Conservation (phyloP, 2,329 filamentous ascomycete species). For the Sarocladium oryzae region DNA sequence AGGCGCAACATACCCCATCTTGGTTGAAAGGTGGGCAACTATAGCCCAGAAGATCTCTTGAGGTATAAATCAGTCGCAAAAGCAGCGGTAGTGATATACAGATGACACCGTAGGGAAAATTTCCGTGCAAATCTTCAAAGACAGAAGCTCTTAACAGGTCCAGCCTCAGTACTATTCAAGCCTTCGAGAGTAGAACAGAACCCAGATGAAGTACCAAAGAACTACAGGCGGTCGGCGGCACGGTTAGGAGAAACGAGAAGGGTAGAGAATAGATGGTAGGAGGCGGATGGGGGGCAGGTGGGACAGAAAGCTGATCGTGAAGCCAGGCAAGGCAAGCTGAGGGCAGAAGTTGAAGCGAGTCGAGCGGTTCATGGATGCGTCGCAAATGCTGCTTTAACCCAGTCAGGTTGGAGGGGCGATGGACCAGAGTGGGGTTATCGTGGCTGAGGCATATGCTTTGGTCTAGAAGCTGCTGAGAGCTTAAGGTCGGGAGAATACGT, state of each 20-base stretch:
- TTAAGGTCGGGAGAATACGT: no score
- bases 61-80: not conserved
- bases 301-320: not conserved
- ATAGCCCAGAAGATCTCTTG: not conserved
- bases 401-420: slow-evolving; percentile 4
- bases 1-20: slow-evolving; percentile 11
- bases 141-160: not conserved
- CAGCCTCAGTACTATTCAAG: not conserved
- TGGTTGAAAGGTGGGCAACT: not conserved
- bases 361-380: slow-evolving; percentile 2
- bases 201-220: slow-evolving; percentile 1
- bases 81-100: not conserved
- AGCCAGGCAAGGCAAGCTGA: not conserved
- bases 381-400: slow-evolving; percentile 5
- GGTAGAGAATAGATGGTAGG: not conserved
- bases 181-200: not conserved
- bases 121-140: not conserved
- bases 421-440: not conserved
- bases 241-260: not conserved
- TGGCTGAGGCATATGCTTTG: not conserved
- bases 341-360: not conserved
- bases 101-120: no score
- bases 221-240: not conserved
- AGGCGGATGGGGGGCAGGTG: not conserved
- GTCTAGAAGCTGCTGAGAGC: no score